Percentiles rank a stretch among this genome's conserved stretches.
These are phyloP conservation scores for Cryptosporidium andersoni DNA, from an alignment of 169 alveolate genomes.

Conservation along the genomic window DNA sequence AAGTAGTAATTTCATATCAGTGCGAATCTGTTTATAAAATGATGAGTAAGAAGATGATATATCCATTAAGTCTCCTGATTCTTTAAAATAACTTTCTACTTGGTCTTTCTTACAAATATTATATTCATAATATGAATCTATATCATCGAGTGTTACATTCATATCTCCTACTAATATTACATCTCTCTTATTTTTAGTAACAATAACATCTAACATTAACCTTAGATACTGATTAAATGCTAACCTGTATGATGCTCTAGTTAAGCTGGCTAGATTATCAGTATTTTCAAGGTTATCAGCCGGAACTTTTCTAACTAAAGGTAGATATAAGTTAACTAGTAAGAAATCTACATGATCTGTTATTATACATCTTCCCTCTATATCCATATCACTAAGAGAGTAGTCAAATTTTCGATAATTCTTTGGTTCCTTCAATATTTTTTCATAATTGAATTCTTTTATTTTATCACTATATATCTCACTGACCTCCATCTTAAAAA, in stretches of 20 bases:
- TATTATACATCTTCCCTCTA: conserved; percentile 50
- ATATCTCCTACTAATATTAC: conserved; percentile 39
- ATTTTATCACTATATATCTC: not conserved
- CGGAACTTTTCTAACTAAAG: conserved; percentile 13
- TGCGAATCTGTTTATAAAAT: conserved; percentile 5
- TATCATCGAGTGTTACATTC: conserved; percentile 8
- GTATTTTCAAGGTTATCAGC: conserved; percentile 2
- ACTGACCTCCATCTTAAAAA: conserved; percentile 6
- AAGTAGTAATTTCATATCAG: not conserved
- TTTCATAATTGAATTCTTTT: not conserved
- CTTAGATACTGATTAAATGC: conserved; percentile 32
- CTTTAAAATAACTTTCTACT: not conserved
- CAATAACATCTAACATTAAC: not conserved
- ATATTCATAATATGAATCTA: conserved; percentile 12
- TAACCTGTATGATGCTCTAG: conserved; percentile 19
- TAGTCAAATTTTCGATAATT: not conserved
- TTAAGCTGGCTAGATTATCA: not conserved
- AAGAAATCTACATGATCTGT: conserved; percentile 35
- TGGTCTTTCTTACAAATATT: not conserved
- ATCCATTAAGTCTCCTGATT: too few relatives aligned
- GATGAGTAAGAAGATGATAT: not conserved
- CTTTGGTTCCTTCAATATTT: not conserved
- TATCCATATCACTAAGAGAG: conserved; percentile 4
- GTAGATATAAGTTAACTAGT: conserved; percentile 24
- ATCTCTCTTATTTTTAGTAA: not conserved